Evolutionary conservation across 768 basidiomycete genomes (phyloP).

Genomic region (Boletus insuetus): DNA sequence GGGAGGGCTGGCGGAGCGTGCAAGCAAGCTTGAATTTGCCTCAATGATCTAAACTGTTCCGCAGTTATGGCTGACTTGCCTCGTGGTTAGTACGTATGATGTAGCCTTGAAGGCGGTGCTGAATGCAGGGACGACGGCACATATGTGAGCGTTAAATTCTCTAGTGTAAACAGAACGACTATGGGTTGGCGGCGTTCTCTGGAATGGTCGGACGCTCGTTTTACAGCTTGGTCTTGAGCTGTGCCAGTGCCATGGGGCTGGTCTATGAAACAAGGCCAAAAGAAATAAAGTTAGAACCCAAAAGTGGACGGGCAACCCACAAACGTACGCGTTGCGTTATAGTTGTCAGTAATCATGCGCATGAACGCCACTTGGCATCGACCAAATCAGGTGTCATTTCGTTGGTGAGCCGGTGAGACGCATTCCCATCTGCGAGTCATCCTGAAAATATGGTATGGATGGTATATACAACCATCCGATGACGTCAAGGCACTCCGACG

Average conservation of each 20-base stretch:
- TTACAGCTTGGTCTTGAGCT: constrained; percentile 23
- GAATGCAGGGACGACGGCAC: background rate
- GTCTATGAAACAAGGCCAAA: constrained; percentile 16
- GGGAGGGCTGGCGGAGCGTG: too few species aligned
- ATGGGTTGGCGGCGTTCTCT: background rate
- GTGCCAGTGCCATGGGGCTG: constrained; percentile 29
- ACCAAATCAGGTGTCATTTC: constrained; percentile 86
- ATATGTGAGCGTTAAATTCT: background rate
- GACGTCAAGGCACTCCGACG: constrained; percentile 70
- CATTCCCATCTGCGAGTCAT: constrained; percentile 97
- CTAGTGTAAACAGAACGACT: background rate
- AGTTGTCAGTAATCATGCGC: constrained; percentile 32
- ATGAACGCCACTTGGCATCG: constrained; percentile 50
- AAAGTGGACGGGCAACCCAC: background rate
- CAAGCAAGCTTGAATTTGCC: too few species aligned
- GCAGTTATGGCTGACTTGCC: too few species aligned
- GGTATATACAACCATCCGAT: constrained; percentile 46
- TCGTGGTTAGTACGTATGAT: too few species aligned
- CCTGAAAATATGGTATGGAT: constrained; percentile 44
- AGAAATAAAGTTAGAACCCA: background rate
- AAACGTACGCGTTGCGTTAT: constrained; percentile 32
- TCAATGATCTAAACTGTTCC: too few species aligned
- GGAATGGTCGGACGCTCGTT: background rate
- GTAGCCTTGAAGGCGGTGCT: too few species aligned
- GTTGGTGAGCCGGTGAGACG: constrained; percentile 71